These are phyloP conservation scores for Brassica incana DNA, from an alignment of 345 rosid genomes.

Conservation along the genomic window DNA sequence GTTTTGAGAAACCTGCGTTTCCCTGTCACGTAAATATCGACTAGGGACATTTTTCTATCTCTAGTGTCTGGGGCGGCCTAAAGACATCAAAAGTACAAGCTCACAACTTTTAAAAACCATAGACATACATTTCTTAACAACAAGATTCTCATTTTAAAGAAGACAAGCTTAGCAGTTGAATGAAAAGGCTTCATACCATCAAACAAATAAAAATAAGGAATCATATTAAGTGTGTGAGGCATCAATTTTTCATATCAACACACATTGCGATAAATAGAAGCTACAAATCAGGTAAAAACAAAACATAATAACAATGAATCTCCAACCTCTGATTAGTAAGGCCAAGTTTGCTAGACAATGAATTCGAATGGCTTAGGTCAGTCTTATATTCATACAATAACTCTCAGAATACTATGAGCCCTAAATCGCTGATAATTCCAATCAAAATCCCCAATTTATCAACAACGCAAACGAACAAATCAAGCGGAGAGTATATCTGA, in stretches of 20 bases:
- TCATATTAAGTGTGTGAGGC: background rate
- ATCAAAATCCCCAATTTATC: slow-evolving; percentile 5
- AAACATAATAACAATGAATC: too few species aligned
- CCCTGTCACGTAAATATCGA: too few species aligned
- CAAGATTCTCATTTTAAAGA: background rate
- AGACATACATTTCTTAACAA: background rate
- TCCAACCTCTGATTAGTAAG: too few species aligned
- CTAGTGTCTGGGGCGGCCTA: background rate
- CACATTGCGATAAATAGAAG: too few species aligned
- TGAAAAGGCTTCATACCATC: background rate
- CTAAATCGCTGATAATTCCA: slow-evolving; percentile 5
- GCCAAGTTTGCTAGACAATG: background rate
- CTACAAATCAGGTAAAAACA: too few species aligned
- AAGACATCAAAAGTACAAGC: background rate
- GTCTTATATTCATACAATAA: background rate
- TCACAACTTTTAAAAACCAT: background rate
- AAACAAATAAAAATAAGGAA: background rate
- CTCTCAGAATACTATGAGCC: slow-evolving; percentile 7
- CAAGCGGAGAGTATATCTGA: background rate
- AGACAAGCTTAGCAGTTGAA: background rate
- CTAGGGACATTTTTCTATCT: background rate
- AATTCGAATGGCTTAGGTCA: background rate
- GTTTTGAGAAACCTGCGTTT: background rate
- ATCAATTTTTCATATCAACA: too few species aligned
- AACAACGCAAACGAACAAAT: background rate